Conservation (phyloP, 352 stramenopile species). For the Blastocystis sp. region DNA sequence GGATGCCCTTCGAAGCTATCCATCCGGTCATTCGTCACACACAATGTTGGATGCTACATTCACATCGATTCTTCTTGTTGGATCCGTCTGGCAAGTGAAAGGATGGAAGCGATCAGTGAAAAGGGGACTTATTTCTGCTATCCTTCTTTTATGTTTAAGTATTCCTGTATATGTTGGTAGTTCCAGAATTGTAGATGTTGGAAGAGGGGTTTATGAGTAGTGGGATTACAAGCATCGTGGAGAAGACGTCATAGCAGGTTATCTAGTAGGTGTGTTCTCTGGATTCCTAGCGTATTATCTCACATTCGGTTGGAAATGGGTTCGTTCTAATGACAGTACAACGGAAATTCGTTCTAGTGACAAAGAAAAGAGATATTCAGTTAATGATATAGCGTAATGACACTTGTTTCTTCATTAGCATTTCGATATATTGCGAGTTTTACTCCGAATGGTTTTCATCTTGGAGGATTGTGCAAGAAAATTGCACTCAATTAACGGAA, state of each 20-base stretch:
- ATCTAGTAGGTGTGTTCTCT: not conserved
- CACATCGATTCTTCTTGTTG: not conserved
- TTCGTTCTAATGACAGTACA: too few species aligned
- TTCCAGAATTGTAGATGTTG: constrained; percentile 1
- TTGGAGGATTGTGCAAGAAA: constrained; percentile 16
- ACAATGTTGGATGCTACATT: not conserved
- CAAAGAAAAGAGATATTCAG: not conserved
- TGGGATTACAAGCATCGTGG: constrained; percentile 65
- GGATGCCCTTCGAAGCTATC: constrained; percentile 20
- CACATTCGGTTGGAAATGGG: not conserved
- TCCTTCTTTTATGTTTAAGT: not conserved
- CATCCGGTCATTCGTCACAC: constrained; percentile 18
- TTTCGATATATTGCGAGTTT: not conserved
- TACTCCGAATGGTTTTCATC: constrained; percentile 29
- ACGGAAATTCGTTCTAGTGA: not conserved
- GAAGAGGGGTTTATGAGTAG: not conserved
- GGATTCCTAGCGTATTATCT: constrained; percentile 4
- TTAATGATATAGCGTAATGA: not conserved
- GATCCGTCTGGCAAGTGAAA: not conserved
- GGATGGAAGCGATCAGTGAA: not conserved
- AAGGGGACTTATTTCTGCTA: not conserved
- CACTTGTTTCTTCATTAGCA: constrained; percentile 16
- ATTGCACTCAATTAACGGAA: constrained; percentile 33
- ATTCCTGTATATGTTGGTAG: constrained; percentile 2
- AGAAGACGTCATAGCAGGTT: constrained; percentile 23